A percentile compares a stretch with the other conserved stretches of the same genome.
Evolutionary conservation across 2,329 filamentous ascomycete species (phyloP).

Genomic region (Microdochium trichocladiopsis): DNA sequence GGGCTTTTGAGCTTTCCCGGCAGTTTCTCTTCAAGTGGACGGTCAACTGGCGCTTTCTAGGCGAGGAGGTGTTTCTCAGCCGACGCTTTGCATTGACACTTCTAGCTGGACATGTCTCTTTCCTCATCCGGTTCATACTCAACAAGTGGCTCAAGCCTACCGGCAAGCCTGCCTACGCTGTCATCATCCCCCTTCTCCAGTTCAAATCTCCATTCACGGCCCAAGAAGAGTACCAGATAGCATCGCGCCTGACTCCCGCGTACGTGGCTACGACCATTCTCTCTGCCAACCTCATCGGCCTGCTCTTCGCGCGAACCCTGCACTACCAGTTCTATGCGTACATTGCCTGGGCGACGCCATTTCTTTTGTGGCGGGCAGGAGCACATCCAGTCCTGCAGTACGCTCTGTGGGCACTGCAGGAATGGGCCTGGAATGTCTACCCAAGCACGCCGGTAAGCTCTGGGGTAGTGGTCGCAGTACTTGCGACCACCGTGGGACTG

Average conservation of each 20-base stretch:
- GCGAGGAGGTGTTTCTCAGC: conserved; percentile 70
- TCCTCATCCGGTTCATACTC: conserved; percentile 60
- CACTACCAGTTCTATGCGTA: conserved; percentile 97
- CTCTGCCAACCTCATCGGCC: conserved; percentile 68
- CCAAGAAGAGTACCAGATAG: conserved; percentile 49
- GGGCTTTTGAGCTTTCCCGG: conserved; percentile 85
- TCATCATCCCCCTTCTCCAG: conserved; percentile 38
- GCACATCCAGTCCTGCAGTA: conserved; percentile 62
- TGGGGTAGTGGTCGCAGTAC: conserved; percentile 57
- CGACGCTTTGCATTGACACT: conserved; percentile 61
- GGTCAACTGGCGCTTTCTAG: conserved; percentile 96
- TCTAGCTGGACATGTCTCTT: conserved; percentile 54
- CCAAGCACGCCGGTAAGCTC: conserved; percentile 62
- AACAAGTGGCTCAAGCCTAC: conserved; percentile 69
- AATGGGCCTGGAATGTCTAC: conserved; percentile 92
- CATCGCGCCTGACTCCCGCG: conserved; percentile 54
- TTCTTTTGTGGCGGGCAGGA: conserved; percentile 74
- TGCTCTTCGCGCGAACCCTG: conserved; percentile 79
- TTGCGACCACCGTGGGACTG: conserved; percentile 61
- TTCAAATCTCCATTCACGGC: conserved; percentile 36
- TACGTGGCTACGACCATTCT: conserved; percentile 75
- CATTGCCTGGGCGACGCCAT: conserved; percentile 82
- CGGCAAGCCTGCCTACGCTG: conserved; percentile 45
- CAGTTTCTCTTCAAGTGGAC: conserved; percentile 98
- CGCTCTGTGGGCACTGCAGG: conserved; percentile 68